Evolutionary conservation across 2,329 filamentous ascomycete species (phyloP).

Genomic region (Pseudophaeomoniella oleicola): DNA sequence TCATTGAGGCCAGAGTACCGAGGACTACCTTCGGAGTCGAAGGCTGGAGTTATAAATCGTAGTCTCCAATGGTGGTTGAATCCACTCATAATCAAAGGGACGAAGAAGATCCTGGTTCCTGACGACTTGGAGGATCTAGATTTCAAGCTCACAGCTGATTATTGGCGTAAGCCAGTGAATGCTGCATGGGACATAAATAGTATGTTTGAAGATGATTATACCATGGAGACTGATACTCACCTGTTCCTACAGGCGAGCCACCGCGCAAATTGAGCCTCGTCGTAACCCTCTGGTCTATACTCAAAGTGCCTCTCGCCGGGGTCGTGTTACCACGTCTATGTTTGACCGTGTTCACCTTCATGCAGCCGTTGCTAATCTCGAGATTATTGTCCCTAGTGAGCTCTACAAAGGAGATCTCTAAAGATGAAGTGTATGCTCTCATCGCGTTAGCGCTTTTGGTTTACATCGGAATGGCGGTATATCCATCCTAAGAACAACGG

Average conservation of each 20-base stretch:
- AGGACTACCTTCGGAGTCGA: conserved; percentile 8
- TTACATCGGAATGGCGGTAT: too few relatives aligned
- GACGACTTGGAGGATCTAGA: conserved; percentile 13
- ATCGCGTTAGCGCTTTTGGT: too few relatives aligned
- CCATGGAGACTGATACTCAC: neutral
- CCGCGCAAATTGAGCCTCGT: conserved; percentile 8
- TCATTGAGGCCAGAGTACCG: neutral
- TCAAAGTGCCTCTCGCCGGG: conserved; percentile 16
- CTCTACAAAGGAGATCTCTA: too few relatives aligned
- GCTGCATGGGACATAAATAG: neutral
- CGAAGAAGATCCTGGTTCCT: conserved; percentile 9
- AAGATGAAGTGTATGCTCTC: too few relatives aligned
- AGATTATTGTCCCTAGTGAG: conserved; percentile 19
- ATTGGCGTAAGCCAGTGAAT: neutral
- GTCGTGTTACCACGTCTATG: conserved; percentile 23
- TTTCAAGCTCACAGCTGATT: neutral
- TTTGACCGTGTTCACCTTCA: conserved; percentile 26
- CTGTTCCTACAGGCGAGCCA: neutral
- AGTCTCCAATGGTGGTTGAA: conserved; percentile 23
- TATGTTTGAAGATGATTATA: neutral
- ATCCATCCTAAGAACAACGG: too few relatives aligned
- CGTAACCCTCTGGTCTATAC: conserved; percentile 10
- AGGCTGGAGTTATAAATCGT: conserved; percentile 14
- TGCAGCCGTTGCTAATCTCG: conserved; percentile 32
- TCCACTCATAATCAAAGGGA: conserved; percentile 15